Evolutionary conservation across 768 basidiomycete genomes (phyloP).

Genomic region (Neoboletus magnificus): DNA sequence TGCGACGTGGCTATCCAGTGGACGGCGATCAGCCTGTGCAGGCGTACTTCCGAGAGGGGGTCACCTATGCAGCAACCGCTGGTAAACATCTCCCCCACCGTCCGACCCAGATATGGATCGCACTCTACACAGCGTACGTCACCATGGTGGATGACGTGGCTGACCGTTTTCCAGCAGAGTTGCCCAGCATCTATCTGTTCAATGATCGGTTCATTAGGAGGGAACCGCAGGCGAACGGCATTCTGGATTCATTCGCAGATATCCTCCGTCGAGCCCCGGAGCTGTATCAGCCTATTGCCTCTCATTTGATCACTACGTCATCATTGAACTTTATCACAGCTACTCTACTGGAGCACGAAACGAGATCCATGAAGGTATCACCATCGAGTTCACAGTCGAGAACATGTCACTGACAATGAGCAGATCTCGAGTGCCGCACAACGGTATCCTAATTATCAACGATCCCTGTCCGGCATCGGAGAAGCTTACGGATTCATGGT

Average conservation of each 20-base stretch:
- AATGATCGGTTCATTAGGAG: slow-evolving; percentile 30
- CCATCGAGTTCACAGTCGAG: neutral
- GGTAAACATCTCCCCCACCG: slow-evolving; percentile 12
- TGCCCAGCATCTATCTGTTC: slow-evolving; percentile 32
- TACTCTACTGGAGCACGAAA: slow-evolving; percentile 31
- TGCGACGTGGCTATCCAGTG: neutral
- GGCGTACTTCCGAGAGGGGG: slow-evolving; percentile 32
- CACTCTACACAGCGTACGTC: slow-evolving; percentile 31
- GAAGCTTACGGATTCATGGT: neutral
- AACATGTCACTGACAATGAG: neutral
- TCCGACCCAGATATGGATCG: slow-evolving; percentile 5
- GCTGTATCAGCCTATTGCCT: slow-evolving; percentile 27
- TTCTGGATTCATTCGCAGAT: slow-evolving; percentile 35
- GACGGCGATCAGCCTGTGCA: slow-evolving; percentile 8
- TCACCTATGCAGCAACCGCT: slow-evolving; percentile 22
- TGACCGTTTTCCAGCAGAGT: slow-evolving; percentile 18
- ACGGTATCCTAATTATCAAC: neutral
- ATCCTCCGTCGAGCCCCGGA: slow-evolving; percentile 30
- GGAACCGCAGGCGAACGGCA: slow-evolving; percentile 27
- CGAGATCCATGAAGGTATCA: slow-evolving; percentile 16
- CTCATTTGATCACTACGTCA: slow-evolving; percentile 36
- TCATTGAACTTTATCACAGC: slow-evolving; percentile 34
- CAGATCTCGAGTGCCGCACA: neutral
- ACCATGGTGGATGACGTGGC: slow-evolving; percentile 37
- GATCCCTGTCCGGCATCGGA: neutral